Conservation (phyloP, 2,329 filamentous ascomycete species). For the Penicillium sp. region DNA sequence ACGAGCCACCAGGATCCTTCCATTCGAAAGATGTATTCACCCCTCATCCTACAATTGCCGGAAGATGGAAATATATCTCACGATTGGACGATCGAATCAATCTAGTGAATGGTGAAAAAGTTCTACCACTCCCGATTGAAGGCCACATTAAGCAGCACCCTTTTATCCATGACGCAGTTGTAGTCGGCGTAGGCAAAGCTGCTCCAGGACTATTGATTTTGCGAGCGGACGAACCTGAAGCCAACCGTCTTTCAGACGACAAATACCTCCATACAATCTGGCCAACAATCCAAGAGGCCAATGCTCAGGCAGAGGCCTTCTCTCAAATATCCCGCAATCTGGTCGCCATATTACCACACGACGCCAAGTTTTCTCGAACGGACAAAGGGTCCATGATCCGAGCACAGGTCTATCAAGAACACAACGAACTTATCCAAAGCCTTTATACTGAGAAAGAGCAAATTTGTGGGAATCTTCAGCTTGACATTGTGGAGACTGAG, state of each 20-base stretch:
- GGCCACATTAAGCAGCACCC: conserved; percentile 26
- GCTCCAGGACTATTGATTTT: conserved; percentile 27
- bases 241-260: conserved; percentile 19
- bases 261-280: conserved; percentile 33
- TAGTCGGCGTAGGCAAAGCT: conserved; percentile 23
- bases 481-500: conserved; percentile 28
- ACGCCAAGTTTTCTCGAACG: conserved; percentile 40
- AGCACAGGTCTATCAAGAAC: conserved; percentile 41
- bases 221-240: conserved; percentile 17
- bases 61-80: conserved; percentile 30
- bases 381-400: conserved; percentile 50
- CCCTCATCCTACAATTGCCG: conserved; percentile 24
- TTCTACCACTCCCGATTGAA: conserved; percentile 29
- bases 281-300: conserved; percentile 34
- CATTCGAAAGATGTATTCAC: conserved; percentile 29
- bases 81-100: conserved; percentile 29
- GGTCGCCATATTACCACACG: conserved; percentile 29
- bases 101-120: conserved; percentile 29
- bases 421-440: conserved; percentile 37
- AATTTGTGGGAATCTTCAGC: conserved; percentile 23
- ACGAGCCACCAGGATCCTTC: conserved; percentile 27
- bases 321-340: conserved; percentile 40
- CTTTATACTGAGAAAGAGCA: conserved; percentile 21
- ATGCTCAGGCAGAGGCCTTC: conserved; percentile 36
- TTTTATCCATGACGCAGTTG: conserved; percentile 27